Conservation (phyloP, 139 green algal species). For the Mesotaenium endlicherianum region DNA sequence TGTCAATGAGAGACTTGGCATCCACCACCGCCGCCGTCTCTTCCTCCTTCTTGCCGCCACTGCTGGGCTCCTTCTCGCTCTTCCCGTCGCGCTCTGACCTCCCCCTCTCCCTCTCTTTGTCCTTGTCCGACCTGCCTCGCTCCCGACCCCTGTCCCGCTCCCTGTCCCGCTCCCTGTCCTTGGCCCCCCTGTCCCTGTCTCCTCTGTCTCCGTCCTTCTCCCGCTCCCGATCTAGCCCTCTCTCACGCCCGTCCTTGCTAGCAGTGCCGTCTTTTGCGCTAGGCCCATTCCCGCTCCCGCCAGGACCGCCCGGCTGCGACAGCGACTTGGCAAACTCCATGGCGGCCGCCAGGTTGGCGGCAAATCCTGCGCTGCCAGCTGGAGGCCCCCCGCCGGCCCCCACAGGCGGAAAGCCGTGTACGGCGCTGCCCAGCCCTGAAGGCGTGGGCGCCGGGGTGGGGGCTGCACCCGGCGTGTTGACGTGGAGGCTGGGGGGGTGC, state of each 20-base stretch:
- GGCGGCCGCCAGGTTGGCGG: neutral
- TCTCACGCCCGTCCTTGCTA: neutral
- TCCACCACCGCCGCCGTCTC: too few relatives aligned
- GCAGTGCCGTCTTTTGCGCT: neutral
- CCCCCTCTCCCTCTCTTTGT: neutral
- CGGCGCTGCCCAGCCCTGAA: too few relatives aligned
- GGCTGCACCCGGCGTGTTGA: too few relatives aligned
- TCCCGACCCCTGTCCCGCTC: neutral
- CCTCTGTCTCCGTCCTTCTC: neutral
- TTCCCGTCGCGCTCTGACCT: neutral
- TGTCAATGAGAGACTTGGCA: conserved; percentile 70
- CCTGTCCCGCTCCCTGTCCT: neutral
- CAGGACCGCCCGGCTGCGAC: neutral
- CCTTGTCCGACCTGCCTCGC: neutral
- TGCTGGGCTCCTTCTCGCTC: neutral
- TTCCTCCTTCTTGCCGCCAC: neutral
- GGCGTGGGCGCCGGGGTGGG: too few relatives aligned
- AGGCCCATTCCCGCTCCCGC: neutral
- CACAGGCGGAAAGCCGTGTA: neutral
- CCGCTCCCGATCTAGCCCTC: neutral
- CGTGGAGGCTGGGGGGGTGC: too few relatives aligned
- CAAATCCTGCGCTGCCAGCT: neutral
- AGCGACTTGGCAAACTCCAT: neutral
- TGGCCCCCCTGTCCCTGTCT: neutral
- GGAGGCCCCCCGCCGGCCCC: neutral